Conservation (phyloP, 345 rosid genomes). For the Microcos paniculata region DNA sequence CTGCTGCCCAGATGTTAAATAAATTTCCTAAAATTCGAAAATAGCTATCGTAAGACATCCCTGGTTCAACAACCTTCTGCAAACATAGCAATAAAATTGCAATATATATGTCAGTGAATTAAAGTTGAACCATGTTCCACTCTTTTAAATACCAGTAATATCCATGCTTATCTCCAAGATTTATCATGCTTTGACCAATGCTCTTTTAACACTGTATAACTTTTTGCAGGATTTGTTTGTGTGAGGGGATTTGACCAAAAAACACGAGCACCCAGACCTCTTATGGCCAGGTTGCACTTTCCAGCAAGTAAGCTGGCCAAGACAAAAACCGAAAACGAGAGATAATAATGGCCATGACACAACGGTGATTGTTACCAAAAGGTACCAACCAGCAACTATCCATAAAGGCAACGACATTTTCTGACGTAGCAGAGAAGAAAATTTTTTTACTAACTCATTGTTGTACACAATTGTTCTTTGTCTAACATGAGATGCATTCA, state of each 20-base stretch:
- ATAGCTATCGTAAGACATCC: background rate
- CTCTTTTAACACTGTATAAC: conserved; percentile 12
- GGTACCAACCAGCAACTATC: conserved; percentile 18
- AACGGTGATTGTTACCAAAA: conserved; percentile 17
- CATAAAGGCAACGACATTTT: conserved; percentile 18
- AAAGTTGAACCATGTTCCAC: background rate
- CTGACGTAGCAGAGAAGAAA: conserved; percentile 20
- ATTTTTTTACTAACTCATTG: conserved; percentile 27
- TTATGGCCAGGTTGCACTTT: conserved; percentile 79
- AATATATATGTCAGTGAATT: background rate
- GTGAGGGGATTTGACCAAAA: conserved; percentile 83
- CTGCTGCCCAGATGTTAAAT: background rate
- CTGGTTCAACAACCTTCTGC: background rate
- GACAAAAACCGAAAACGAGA: conserved; percentile 26
- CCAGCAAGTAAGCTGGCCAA: conserved; percentile 66
- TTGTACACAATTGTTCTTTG: conserved; percentile 34
- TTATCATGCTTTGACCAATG: background rate
- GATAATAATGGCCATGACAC: conserved; percentile 14
- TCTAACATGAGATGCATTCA: conserved; percentile 28
- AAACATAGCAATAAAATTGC: conserved; percentile 6
- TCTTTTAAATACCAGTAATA: background rate
- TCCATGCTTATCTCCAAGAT: background rate
- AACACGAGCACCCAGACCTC: conserved; percentile 71
- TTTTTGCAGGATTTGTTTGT: conserved; percentile 78
- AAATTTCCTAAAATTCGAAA: background rate